Evolutionary conservation across 1,139 yeast species (phyloP), one percentile per base, ranked within the genome.

Genomic region (Candida glucosophila): DNA sequence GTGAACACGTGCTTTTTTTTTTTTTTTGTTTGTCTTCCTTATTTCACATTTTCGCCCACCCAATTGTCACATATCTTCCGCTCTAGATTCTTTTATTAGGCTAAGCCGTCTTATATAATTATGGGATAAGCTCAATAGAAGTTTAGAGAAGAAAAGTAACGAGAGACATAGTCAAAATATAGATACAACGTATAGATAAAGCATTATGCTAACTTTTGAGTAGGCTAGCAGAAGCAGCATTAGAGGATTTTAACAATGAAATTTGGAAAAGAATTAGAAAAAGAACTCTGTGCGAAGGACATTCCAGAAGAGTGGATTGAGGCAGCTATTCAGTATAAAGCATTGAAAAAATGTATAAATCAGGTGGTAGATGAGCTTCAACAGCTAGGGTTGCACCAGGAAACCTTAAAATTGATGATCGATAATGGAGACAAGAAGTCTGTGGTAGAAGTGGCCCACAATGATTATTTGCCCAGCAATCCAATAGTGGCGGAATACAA

Each of bases 231-330:
- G 10, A 10, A 10, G 10, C 12, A 13, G 24, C 12, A 14, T 16
- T 11, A 22, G 10, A 17, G 4, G 22, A 13, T 4, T 14, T 24
- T 19, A 11, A 33, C 29, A 23, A 76, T 77, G 90, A 79, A 79
- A 62, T 79, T 79, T 47, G 88, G 83, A 5, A 79, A 79, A 47
- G 67, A 71, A 5, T 68, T 77, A 33, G 77, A 79, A 43, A 74
- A 75, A 38, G 67, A 75, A 2, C 58, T 79, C 15, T 60, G 58
- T 17, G 76, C 70, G 30, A 79, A 74, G 23, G 67, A 69, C 5
- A 58, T 79, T 18, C 90, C 90, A 3, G 65, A 60, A 20, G 78
- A 74, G 20, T 79, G 90, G 90, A 56, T 71, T 0, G 68, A 64
- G 19, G 70, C 74, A 4, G 83, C 86, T 13, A 78, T 79, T 27